A percentile compares a stretch with the other conserved stretches of the same genome.
Conservation (phyloP, 2,329 filamentous ascomycete genomes). For the Ophiostoma piceae region DNA sequence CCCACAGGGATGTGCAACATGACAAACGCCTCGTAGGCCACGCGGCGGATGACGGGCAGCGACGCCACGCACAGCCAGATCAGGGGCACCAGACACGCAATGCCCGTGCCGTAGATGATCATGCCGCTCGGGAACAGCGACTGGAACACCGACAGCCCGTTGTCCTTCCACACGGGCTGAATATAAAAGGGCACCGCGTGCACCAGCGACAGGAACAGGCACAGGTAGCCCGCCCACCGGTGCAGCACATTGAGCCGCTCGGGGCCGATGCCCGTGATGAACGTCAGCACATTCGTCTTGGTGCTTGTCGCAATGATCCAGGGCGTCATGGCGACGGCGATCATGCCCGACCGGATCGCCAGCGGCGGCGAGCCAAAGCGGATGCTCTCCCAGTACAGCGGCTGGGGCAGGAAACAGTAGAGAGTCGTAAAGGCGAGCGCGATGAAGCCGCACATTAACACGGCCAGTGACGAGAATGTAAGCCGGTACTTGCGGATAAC, state of each 20-base stretch:
- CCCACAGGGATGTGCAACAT: conserved; percentile 76
- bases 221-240: conserved; percentile 84
- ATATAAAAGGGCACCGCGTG: conserved; percentile 88
- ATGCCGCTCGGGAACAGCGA: conserved; percentile 64
- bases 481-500: conserved; percentile 62
- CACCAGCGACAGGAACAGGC: conserved; percentile 72
- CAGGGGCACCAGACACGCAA: conserved; percentile 75
- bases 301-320: conserved; percentile 89
- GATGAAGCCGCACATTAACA: conserved; percentile 61
- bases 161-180: conserved; percentile 78
- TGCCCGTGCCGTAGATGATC: conserved; percentile 73
- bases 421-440: conserved; percentile 68
- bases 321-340: conserved; percentile 82
- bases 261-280: conserved; percentile 84
- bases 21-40: conserved; percentile 82
- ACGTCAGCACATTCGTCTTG: conserved; percentile 80
- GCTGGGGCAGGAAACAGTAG: conserved; percentile 82
- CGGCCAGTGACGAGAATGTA: conserved; percentile 74
- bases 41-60: conserved; percentile 67
- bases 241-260: conserved; percentile 91
- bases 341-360: conserved; percentile 83
- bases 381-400: conserved; percentile 85
- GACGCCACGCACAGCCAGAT: conserved; percentile 81
- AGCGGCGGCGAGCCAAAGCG: conserved; percentile 80
- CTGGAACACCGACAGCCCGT: conserved; percentile 64